A percentile compares a stretch with the other conserved stretches of the same genome.
Evolutionary conservation across 345 rosid species (phyloP).

Genomic region (Hypericum perforatum): DNA sequence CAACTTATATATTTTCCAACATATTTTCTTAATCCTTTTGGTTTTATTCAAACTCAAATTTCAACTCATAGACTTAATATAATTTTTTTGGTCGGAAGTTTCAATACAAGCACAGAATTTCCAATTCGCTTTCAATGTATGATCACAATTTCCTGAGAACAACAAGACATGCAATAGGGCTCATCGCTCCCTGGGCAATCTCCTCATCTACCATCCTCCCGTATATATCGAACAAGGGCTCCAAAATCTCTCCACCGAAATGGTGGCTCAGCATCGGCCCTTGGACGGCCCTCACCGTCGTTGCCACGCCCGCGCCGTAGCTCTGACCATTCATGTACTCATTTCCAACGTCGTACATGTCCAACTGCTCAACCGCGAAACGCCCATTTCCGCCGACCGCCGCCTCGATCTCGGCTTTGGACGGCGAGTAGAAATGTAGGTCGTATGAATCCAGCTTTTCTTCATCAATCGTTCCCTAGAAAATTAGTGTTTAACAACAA

Average conservation of each 20-base stretch:
- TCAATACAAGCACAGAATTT: too few species aligned
- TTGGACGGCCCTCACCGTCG: conserved; percentile 75
- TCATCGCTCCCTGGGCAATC: conserved; percentile 44
- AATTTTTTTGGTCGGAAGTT: too few species aligned
- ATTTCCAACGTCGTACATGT: conserved; percentile 40
- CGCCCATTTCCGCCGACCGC: conserved; percentile 50
- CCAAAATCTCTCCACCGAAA: conserved; percentile 58
- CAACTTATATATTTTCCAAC: too few species aligned
- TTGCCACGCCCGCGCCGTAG: conserved; percentile 55
- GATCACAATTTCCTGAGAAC: conserved; percentile 53
- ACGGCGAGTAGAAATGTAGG: conserved; percentile 66
- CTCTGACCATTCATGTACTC: conserved; percentile 12
- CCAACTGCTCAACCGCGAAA: conserved; percentile 38
- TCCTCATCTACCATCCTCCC: conserved; percentile 52
- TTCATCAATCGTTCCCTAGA: conserved; percentile 37
- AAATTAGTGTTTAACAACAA: too few species aligned
- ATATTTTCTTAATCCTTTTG: too few species aligned
- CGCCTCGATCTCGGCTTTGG: conserved; percentile 52
- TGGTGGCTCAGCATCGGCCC: conserved; percentile 61
- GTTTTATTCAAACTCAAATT: too few species aligned
- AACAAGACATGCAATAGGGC: conserved; percentile 45
- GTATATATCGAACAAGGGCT: conserved; percentile 49
- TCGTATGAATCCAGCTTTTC: conserved; percentile 68
- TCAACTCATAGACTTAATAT: too few species aligned
- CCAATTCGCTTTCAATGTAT: too few species aligned